A percentile compares a stretch with the other conserved stretches of the same genome.
Conservation (phyloP, 805 yeast species). For the Candida tallmaniae region DNA sequence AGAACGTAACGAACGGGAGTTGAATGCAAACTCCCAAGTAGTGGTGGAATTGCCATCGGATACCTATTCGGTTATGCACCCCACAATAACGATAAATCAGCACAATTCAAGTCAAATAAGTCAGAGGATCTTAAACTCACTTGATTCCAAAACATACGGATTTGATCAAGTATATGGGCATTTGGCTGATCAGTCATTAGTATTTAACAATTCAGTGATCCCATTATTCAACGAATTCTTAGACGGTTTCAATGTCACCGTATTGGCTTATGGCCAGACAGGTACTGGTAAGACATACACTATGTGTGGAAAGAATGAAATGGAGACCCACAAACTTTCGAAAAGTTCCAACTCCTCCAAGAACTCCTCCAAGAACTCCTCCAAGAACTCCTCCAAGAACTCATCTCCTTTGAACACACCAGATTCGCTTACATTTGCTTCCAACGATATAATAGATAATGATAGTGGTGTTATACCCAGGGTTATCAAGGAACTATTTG, state of each 20-base stretch:
- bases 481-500: constrained; percentile 47
- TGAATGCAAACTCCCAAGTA: constrained; percentile 40
- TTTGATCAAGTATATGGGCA: constrained; percentile 85
- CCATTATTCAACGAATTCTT: constrained; percentile 69
- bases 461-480: constrained; percentile 60
- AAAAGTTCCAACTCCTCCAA: constrained; percentile 5
- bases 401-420: constrained; percentile 1
- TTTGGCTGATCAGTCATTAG: constrained; percentile 62
- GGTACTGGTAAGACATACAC: constrained; percentile 86
- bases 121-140: constrained; percentile 30
- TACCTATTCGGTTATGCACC: constrained; percentile 19
- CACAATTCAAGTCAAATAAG: constrained; percentile 9
- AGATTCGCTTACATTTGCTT: no score
- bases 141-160: constrained; percentile 47
- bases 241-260: constrained; percentile 63
- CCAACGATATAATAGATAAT: constrained; percentile 9
- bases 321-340: no score
- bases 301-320: constrained; percentile 49
- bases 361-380: background rate
- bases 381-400: background rate
- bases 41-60: constrained; percentile 46
- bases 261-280: constrained; percentile 78
- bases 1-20: constrained; percentile 43
- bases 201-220: constrained; percentile 65
- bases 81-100: constrained; percentile 17